Conservation (phyloP, 2,329 filamentous ascomycete species). For the Aspergillus calidoustus region DNA sequence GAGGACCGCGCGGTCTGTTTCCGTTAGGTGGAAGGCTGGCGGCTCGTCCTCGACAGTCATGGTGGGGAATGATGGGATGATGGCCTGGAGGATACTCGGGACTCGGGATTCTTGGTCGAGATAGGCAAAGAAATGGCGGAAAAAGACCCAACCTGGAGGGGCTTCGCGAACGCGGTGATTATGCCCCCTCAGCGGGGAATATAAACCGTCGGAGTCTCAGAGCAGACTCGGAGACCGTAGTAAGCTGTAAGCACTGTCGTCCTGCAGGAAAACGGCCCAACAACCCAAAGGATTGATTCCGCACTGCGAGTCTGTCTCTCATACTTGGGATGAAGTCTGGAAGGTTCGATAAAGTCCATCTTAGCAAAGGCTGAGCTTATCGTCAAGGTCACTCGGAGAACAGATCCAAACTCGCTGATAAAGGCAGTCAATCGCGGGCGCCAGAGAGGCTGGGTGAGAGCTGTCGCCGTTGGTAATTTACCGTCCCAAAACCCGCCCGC, state of each 20-base stretch:
- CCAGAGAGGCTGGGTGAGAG: not conserved
- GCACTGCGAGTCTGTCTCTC: not conserved
- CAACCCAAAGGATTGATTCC: not conserved
- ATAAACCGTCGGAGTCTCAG: not conserved
- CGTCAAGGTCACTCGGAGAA: not conserved
- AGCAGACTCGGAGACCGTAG: not conserved
- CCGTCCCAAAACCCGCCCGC: slow-evolving; percentile 18
- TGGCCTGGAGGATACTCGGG: not conserved
- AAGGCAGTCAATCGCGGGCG: not conserved
- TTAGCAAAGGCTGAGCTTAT: not conserved
- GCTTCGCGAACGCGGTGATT: slow-evolving; percentile 1
- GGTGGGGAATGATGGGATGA: not conserved
- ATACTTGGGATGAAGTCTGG: not conserved
- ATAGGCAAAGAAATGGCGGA: slow-evolving; percentile 13
- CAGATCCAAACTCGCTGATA: not conserved
- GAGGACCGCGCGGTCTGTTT: slow-evolving; percentile 54
- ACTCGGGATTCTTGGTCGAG: slow-evolving; percentile 23
- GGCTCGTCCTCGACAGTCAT: slow-evolving; percentile 23
- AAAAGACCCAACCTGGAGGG: slow-evolving; percentile 6
- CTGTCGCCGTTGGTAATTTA: slow-evolving; percentile 3
- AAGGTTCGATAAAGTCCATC: not conserved
- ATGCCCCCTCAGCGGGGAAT: slow-evolving; percentile 5
- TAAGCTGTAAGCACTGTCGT: not conserved
- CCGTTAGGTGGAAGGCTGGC: slow-evolving; percentile 54
- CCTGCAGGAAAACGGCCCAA: not conserved